phyloP scores from a whole-genome alignment of 2,329 filamentous ascomycete genomes.

The Akanthomyces lecanii region DNA sequence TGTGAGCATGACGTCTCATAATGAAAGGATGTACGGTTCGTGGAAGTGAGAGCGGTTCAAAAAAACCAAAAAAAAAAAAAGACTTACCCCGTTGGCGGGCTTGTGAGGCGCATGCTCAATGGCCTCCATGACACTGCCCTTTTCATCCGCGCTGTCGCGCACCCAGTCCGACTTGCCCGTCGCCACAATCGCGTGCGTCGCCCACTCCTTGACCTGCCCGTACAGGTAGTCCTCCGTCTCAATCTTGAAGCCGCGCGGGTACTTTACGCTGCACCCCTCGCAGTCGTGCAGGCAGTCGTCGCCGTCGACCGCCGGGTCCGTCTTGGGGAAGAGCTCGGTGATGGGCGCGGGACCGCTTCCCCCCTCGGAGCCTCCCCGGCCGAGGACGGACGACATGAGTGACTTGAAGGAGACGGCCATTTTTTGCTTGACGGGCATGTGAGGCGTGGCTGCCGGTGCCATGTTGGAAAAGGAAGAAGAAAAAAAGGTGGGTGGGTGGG shows the following conservation, averaged over 20 bases:
- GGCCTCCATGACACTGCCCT: conserved; percentile 78
- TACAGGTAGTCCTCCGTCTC: conserved; percentile 77
- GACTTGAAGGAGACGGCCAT: conserved; percentile 43
- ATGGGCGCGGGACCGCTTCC: conserved; percentile 25
- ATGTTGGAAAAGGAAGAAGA: conserved; percentile 14
- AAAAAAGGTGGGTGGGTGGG: conserved; percentile 12
- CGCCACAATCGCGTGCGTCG: conserved; percentile 83
- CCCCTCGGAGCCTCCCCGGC: conserved; percentile 18
- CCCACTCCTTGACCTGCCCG: conserved; percentile 81
- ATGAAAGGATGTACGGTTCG: background rate
- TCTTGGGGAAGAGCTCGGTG: conserved; percentile 64
- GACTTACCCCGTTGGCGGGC: conserved; percentile 64
- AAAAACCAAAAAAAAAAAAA: conserved; percentile 3
- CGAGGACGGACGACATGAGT: conserved; percentile 34
- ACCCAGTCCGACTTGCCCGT: conserved; percentile 98
- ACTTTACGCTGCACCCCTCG: conserved; percentile 70
- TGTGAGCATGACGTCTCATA: background rate
- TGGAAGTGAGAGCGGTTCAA: too few relatives aligned
- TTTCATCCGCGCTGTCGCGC: conserved; percentile 80
- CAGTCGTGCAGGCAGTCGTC: conserved; percentile 89
- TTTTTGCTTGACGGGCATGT: conserved; percentile 33
- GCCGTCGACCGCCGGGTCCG: conserved; percentile 73
- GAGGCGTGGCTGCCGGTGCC: conserved; percentile 18
- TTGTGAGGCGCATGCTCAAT: conserved; percentile 50
- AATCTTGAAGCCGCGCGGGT: conserved; percentile 68